phyloP scores from a whole-genome alignment of 805 yeast species.

The Yarrowia yakushimensis region DNA sequence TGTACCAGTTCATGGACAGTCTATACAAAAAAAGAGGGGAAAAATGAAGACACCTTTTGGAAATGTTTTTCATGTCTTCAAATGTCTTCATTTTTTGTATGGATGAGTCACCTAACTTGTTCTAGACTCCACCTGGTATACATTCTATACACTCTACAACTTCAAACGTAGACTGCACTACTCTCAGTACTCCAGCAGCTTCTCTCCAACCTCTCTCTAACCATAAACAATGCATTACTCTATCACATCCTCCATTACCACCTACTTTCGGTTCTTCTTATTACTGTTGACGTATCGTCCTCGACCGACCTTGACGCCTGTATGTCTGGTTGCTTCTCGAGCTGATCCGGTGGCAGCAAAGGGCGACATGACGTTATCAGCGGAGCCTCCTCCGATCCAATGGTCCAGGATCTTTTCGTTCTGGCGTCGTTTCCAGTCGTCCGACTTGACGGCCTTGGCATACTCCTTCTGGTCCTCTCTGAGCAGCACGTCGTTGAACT shows the following conservation, averaged over 20 bases:
- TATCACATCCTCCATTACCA: not conserved
- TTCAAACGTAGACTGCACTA: no score
- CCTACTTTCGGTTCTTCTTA: slow-evolving; percentile 31
- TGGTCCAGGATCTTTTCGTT: slow-evolving; percentile 81
- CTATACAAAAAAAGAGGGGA: no score
- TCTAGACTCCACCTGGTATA: no score
- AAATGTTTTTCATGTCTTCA: no score
- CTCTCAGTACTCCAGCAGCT: no score
- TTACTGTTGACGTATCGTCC: slow-evolving; percentile 76
- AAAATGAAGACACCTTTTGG: no score
- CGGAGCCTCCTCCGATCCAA: slow-evolving; percentile 92
- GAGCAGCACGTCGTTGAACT: slow-evolving; percentile 60
- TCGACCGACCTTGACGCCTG: slow-evolving; percentile 76
- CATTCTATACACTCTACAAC: no score
- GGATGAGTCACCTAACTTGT: no score
- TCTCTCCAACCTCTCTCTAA: no score
- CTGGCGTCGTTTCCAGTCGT: slow-evolving; percentile 79
- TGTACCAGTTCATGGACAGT: no score
- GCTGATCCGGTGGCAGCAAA: slow-evolving; percentile 64
- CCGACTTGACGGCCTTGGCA: slow-evolving; percentile 78
- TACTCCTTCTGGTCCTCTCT: slow-evolving; percentile 96
- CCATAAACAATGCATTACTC: not conserved
- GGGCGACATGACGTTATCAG: slow-evolving; percentile 81
- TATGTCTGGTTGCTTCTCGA: slow-evolving; percentile 44
- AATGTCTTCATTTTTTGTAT: no score